Conservation (phyloP, 768 basidiomycete species). For the Suillus subalutaceus region DNA sequence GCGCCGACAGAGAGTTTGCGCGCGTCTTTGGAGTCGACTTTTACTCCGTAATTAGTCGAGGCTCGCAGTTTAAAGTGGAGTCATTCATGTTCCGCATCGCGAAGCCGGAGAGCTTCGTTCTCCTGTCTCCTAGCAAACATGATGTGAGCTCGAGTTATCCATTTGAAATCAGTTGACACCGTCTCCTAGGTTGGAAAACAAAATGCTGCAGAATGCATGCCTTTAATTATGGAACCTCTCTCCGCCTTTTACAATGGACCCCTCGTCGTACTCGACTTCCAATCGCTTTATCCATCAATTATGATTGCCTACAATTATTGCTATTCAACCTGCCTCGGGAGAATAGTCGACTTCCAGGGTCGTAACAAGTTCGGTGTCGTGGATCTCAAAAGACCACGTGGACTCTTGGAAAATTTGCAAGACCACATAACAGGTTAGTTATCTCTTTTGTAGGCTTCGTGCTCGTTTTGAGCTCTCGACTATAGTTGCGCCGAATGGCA, state of each 20-base stretch:
- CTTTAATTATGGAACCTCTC: slow-evolving; percentile 91
- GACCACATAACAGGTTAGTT: slow-evolving; percentile 76
- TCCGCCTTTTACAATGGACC: slow-evolving; percentile 94
- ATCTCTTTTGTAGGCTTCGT: background rate
- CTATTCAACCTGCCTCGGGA: slow-evolving; percentile 94
- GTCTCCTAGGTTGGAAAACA: slow-evolving; percentile 82
- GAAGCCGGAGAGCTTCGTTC: slow-evolving; percentile 91
- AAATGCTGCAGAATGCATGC: slow-evolving; percentile 96
- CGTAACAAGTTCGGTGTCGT: slow-evolving; percentile 86
- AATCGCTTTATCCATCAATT: slow-evolving; percentile 93
- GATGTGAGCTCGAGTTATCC: slow-evolving; percentile 55
- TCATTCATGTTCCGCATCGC: slow-evolving; percentile 98
- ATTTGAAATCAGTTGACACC: background rate
- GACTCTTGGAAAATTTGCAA: slow-evolving; percentile 67
- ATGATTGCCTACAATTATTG: slow-evolving; percentile 99
- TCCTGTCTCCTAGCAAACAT: slow-evolving; percentile 85
- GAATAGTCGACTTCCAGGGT: slow-evolving; percentile 84
- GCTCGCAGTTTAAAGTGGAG: slow-evolving; percentile 99
- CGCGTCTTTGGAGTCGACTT: slow-evolving; percentile 98
- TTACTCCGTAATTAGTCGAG: slow-evolving; percentile 90
- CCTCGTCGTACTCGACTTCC: slow-evolving; percentile 92
- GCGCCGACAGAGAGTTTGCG: slow-evolving; percentile 80
- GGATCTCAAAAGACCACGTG: slow-evolving; percentile 68
- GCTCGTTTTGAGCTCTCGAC: background rate
- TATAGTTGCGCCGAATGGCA: slow-evolving; percentile 92